Conservation (phyloP, 495 filamentous ascomycete species). For the Talaromyces nanjingensis region DNA sequence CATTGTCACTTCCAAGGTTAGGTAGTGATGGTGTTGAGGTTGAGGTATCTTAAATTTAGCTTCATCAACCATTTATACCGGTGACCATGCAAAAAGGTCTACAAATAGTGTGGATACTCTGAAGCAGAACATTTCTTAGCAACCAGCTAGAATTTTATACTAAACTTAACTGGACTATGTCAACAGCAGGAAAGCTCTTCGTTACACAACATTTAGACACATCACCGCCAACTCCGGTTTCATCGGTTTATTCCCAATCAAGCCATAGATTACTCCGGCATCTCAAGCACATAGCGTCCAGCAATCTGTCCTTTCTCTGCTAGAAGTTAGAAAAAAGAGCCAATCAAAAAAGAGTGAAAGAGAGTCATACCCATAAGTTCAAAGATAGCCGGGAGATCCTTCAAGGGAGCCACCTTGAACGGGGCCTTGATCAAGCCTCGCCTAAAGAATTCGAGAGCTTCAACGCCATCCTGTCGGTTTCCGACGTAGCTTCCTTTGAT, state of each 20-base stretch:
- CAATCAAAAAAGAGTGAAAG: constrained; percentile 4
- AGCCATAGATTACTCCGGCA: constrained; percentile 37
- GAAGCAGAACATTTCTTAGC: not conserved
- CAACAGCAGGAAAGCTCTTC: not conserved
- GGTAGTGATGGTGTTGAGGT: not conserved
- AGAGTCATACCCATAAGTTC: constrained; percentile 53
- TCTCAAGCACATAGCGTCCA: constrained; percentile 81
- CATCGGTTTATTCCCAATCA: not conserved
- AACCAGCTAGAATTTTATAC: not conserved
- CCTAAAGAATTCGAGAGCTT: constrained; percentile 83
- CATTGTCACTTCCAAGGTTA: not conserved
- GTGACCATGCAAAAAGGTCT: not conserved
- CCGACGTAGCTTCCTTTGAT: constrained; percentile 94
- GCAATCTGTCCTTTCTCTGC: constrained; percentile 67
- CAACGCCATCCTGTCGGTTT: constrained; percentile 74
- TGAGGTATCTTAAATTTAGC: not conserved
- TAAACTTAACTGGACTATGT: not conserved
- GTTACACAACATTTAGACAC: not conserved
- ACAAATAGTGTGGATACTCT: not conserved
- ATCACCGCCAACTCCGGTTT: not conserved
- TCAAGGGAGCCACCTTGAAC: constrained; percentile 74
- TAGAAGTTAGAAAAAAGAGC: not conserved
- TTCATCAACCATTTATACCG: not conserved
- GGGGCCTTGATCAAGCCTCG: constrained; percentile 79
- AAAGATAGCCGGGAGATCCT: constrained; percentile 69